Base-by-base conservation (phyloP, 371 early-diverging fungal species). In the Coemansia linderi region DNA sequence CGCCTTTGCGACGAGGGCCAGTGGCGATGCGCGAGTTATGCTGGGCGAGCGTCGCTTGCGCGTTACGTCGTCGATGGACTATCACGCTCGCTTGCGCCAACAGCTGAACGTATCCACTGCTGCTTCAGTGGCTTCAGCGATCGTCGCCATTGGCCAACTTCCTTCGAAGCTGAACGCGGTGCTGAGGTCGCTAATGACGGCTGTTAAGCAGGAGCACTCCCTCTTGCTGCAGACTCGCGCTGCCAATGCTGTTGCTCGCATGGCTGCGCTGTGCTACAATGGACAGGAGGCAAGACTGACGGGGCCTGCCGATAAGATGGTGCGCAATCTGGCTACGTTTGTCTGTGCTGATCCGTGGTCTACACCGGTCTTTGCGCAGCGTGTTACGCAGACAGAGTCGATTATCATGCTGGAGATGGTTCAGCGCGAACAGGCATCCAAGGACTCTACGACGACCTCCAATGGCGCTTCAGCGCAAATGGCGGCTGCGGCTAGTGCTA, bases 151-250 rank as follows among this genome's bases (percentile, higher is more conserved):
- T 13, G 93, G 92, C 10, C 82, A 76, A 1, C 80, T 97, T 12
- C 97, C 97, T 5, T 62, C 84, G 1, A 95, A 93, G 74, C 85
- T 95, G 12, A 95, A 91, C 66, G 91, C 92, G 3, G 83, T 98
- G 12, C 88, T 97, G 56, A 88, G 94, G 24, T 84, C 92, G 57
- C 83, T 98, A 29, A 97, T 96, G 95, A 88, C 90, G 65, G 87
- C 92, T 12, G 86, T 97, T 61, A 93, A 95, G 80, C 68, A 72
- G 73, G 82, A 71, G 63, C 56, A 19, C 8, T 68, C 69, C 3
- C 52, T n/a, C 27, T 63, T 80, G 37, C 54, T 83, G 44, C 83
- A 83, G 41, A 4, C 43, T 19, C 83, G 87, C 22, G 76, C 83
- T 12, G 87, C 85, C 1, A 31, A 22, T 1, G 82, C 83, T 0